Evolutionary conservation across 1,284 basidiomycete species (phyloP).

Genomic region (Agaricales sp.): DNA sequence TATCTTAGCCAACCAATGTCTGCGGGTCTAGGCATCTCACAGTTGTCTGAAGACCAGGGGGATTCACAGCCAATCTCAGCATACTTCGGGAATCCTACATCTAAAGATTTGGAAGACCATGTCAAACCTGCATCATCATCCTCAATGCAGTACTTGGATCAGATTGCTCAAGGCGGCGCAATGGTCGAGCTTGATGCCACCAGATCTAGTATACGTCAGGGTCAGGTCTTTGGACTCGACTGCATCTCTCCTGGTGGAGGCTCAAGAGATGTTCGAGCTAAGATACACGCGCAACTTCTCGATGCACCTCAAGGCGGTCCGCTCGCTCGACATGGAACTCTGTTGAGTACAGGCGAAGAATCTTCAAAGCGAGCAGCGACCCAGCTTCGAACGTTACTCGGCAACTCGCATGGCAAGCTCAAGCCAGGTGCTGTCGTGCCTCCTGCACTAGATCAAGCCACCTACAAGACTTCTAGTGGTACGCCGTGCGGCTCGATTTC

Average conservation of each 20-base stretch:
- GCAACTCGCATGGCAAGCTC: constrained; percentile 44
- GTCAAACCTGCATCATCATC: neutral
- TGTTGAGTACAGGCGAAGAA: constrained; percentile 36
- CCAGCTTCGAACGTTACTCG: constrained; percentile 51
- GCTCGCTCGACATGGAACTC: constrained; percentile 38
- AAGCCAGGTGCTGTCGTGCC: constrained; percentile 40
- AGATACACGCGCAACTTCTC: constrained; percentile 7
- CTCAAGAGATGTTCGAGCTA: constrained; percentile 6
- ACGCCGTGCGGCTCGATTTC: constrained; percentile 21
- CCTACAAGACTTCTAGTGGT: neutral
- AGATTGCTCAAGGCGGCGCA: constrained; percentile 19
- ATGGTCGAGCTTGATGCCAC: constrained; percentile 30
- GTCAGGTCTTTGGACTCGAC: constrained; percentile 24
- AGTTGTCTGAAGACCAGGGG: neutral
- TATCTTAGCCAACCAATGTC: neutral
- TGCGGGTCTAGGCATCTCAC: neutral
- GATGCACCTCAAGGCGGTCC: constrained; percentile 13
- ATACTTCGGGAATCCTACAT: neutral
- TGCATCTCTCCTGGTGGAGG: constrained; percentile 20
- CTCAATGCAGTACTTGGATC: neutral
- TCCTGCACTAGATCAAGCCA: constrained; percentile 15
- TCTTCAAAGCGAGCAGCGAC: constrained; percentile 28
- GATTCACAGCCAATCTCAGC: neutral
- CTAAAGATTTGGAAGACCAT: neutral
- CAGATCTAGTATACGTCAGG: constrained; percentile 26